These are phyloP conservation scores for Omphalotus guepiniiformis DNA, from an alignment of 768 basidiomycete species.

Conservation along the genomic window DNA sequence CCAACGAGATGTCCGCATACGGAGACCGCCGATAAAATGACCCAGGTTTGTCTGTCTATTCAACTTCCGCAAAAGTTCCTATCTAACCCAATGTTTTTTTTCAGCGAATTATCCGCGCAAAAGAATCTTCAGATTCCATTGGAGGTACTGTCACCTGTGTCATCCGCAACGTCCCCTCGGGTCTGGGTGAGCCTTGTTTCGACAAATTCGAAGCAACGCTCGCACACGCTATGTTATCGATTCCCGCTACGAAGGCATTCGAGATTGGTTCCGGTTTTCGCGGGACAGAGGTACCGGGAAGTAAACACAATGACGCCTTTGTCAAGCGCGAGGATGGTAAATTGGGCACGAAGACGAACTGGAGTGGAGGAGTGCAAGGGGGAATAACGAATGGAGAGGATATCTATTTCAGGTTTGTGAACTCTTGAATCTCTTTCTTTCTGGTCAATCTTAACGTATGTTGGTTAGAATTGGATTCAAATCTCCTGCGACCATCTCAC, in stretches of 20 bases:
- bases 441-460: constrained; percentile 1
- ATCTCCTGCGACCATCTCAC: constrained; percentile 96
- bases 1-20: constrained; percentile 86
- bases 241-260: constrained; percentile 97
- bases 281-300: constrained; percentile 91
- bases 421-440: constrained; percentile 5
- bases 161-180: constrained; percentile 83
- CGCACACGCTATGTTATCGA: constrained; percentile 97
- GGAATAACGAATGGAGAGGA: constrained; percentile 97
- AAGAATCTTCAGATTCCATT: constrained; percentile 88
- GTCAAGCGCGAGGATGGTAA: constrained; percentile 57
- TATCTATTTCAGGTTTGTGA: constrained; percentile 87
- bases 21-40: constrained; percentile 89
- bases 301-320: constrained; percentile 91
- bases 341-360: constrained; percentile 85
- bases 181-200: constrained; percentile 95
- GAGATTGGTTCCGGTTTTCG: constrained; percentile 97
- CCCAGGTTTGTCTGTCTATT: constrained; percentile 37
- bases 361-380: constrained; percentile 97
- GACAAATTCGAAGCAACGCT: constrained; percentile 97
- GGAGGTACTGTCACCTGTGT: constrained; percentile 98
- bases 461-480: constrained; percentile 88
- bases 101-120: constrained; percentile 91
- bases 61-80: constrained; percentile 8
- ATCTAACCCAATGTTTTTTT: constrained; percentile 10